phyloP scores from a whole-genome alignment of 2,329 filamentous ascomycete genomes.

The Tolypocladium nubicola region DNA sequence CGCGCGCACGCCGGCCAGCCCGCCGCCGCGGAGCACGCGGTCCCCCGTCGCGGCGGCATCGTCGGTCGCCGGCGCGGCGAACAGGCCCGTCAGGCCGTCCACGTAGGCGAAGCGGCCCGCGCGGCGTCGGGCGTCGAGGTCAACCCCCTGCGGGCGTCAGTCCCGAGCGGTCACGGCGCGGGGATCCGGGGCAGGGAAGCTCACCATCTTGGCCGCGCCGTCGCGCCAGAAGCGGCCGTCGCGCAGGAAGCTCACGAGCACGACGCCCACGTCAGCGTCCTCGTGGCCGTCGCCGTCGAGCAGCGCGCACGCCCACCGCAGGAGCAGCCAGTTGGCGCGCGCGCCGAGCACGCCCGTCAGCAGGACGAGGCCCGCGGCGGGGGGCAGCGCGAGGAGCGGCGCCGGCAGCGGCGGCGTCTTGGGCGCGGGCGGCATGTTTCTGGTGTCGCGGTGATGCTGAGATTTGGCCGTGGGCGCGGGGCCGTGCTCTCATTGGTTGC shows the following conservation, averaged over 20 bases:
- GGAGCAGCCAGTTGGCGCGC: conserved; percentile 54
- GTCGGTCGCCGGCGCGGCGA: conserved; percentile 14
- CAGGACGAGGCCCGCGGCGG: conserved; percentile 49
- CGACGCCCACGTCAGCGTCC: conserved; percentile 37
- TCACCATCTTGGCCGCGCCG: conserved; percentile 55
- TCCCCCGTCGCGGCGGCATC: conserved; percentile 1
- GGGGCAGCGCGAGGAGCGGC: conserved; percentile 49
- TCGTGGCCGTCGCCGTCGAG: conserved; percentile 20
- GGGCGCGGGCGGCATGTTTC: conserved; percentile 17
- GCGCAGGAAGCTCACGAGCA: conserved; percentile 76
- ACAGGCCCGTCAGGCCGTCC: conserved; percentile 59
- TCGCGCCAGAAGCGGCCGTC: conserved; percentile 71
- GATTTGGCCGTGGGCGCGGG: no score
- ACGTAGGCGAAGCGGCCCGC: conserved; percentile 59
- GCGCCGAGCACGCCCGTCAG: conserved; percentile 59
- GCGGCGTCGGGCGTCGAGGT: conserved; percentile 50
- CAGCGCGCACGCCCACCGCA: conserved; percentile 43
- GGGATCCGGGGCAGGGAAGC: background rate
- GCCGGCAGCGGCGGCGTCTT: conserved; percentile 52
- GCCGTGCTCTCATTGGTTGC: no score
- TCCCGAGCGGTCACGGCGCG: background rate
- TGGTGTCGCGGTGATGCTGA: no score
- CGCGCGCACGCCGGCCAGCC: conserved; percentile 23
- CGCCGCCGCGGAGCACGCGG: conserved; percentile 18
- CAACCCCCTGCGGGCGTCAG: conserved; percentile 45